Base-by-base conservation (phyloP, 208 protist genomes). In the Strigomonas oncopelti region DNA sequence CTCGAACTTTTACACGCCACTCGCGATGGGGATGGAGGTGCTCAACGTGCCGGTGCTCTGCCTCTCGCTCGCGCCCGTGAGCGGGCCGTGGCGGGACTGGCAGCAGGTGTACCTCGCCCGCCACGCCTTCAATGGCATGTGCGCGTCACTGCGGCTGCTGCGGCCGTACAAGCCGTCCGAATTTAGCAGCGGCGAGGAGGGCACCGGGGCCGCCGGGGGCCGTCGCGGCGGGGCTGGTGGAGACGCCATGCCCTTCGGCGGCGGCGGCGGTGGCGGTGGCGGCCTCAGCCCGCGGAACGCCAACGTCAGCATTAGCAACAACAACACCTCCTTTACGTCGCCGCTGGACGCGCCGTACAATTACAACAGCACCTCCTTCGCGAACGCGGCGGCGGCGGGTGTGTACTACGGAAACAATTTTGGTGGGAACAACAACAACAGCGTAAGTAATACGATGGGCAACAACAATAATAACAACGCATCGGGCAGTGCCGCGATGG, bases 11-110 rank as follows among this genome's bases (percentile, higher is more conserved):
- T 86, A 65, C 48, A 78, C 79, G 5, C 77, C 71, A 11, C 75
- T 86, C 18, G 77, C 77, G 32, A 69, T 86, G 38, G 76, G 74
- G 32, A 67, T 86, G 57, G 71, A 82, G 69, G 73, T 83, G 59
- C 67, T 80, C 0, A 77, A 71, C 14, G 71, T 73, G 36, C 74
- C 81, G 27, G 77, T 80, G 69, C 67, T 80, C 57, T 80, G 77
- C 62, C 74, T 80, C 54, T 82, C 74, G 14, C 67, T 83, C 9
- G 74, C 81, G 5, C 81, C 77, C 0, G 74, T 83, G 8, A 71
- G 28, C 13, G 66, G 38, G 8, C 76, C 73, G 38, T 86, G 81
- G 81, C 59, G 65, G 36, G 72, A 61, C 61, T 86, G 81, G 77
- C 69, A 75, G 24, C 42, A 72, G n/a, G 69, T 78, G 31, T 67